These are phyloP conservation scores for Amaranthus cruentus DNA, from an alignment of 148 eudicot genomes.

Conservation along the genomic window DNA sequence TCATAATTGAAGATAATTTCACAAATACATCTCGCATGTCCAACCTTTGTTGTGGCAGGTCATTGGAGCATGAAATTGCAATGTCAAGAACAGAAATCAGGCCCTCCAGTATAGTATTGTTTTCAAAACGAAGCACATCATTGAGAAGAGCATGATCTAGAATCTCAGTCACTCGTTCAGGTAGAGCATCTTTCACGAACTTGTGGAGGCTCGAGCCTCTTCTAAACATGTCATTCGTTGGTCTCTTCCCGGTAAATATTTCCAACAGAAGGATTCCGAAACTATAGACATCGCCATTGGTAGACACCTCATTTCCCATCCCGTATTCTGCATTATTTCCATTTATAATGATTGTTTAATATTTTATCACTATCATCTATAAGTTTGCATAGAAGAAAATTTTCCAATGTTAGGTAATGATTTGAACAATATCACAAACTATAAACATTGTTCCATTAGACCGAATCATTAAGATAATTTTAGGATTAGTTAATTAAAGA, in stretches of 20 bases:
- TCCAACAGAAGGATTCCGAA: conserved; percentile 27
- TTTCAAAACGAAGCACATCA: neutral
- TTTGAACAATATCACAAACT: too few species aligned
- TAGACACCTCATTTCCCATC: conserved; percentile 23
- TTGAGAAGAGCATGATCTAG: conserved; percentile 9
- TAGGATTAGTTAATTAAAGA: too few species aligned
- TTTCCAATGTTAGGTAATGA: too few species aligned
- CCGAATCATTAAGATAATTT: too few species aligned
- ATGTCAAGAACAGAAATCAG: conserved; percentile 5
- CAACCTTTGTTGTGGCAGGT: conserved; percentile 2
- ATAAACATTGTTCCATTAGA: too few species aligned
- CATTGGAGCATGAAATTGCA: conserved; percentile 12
- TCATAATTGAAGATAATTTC: conserved; percentile 2
- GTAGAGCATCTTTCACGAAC: conserved; percentile 13
- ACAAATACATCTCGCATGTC: conserved; percentile 8
- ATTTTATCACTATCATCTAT: too few species aligned
- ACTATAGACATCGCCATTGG: conserved; percentile 26
- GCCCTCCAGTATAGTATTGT: neutral
- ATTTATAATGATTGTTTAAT: neutral
- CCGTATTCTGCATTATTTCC: conserved; percentile 23
- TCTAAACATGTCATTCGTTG: conserved; percentile 17
- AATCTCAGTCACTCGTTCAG: conserved; percentile 14
- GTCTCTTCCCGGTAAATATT: conserved; percentile 25
- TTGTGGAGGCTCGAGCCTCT: conserved; percentile 16
- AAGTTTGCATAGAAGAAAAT: too few species aligned